Base-by-base conservation (phyloP, 805 yeast genomes). In the Lipomyces spencermartinsiae region DNA sequence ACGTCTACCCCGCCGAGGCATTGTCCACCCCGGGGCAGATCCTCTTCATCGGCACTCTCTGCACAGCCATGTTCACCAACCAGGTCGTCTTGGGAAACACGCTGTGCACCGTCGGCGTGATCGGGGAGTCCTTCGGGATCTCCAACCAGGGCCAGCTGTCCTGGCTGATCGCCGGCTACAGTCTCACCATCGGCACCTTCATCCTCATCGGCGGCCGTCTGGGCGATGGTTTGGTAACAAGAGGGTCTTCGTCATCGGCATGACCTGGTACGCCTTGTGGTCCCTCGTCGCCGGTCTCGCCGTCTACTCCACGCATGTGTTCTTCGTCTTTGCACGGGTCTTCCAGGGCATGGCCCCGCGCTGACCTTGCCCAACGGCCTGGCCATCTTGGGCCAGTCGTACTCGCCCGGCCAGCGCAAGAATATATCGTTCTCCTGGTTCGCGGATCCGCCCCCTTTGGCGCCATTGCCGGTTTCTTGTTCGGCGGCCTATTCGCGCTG, bases 151-250 rank as follows among this genome's bases (percentile, higher is more conserved):
- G 80, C 8, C 77, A 81, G 61, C 77, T 82, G 62, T 72, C 81
- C 2, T 89, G 96, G 95, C 86, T 87, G 74, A 83, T 87, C 82
- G 92, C 93, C 1, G 84, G 91, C 0, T 89, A 86, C 75, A 87
- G 92, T 0, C 78, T 90, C 64, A 86, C 92, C 0, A 85, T 89
- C 4, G 94, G 94, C 12, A 88, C 94, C 0, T 86, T 90, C 69
- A 89, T 90, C 61, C 76, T 90, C 49, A 80, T 87, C 4, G 84
- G 89, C 49, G 95, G 95, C 8, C 82, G 88, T 61, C 74, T 89
- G 58, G 95, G 96, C 43, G 96, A 90, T 74, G 79, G 12, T 86
- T 85, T 72, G 95, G 95, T 0, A 80, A 88, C 63, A 87, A 86
- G 66, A 78, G 76, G 54, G 77, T 86, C n/a, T 80, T 88, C 63